A percentile compares a stretch with the other conserved stretches of the same genome.
phyloP scores from a whole-genome alignment of 139 green algal species.

The Chlorella sp. region DNA sequence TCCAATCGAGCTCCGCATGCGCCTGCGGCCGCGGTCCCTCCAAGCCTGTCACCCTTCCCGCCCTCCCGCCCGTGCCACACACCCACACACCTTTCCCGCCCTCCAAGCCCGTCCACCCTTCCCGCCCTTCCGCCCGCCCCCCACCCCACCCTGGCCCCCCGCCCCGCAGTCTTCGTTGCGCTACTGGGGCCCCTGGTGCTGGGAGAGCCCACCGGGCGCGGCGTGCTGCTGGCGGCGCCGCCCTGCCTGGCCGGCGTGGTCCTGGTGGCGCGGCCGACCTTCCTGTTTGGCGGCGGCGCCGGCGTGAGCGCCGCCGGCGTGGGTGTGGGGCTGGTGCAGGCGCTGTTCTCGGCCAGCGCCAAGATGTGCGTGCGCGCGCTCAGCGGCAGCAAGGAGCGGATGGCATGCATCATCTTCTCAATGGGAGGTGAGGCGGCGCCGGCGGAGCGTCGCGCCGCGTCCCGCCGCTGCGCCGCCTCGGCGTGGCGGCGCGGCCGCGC shows the following conservation, averaged over 20 bases:
- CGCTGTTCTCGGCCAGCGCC: constrained; percentile 11
- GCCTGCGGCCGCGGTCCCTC: too few species aligned
- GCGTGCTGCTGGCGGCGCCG: constrained; percentile 20
- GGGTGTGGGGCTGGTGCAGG: constrained; percentile 26
- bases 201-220: neutral
- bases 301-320: neutral
- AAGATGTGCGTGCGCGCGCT: constrained; percentile 25
- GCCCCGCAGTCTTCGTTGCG: constrained; percentile 30
- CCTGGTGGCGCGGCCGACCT: constrained; percentile 38
- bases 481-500: too few species aligned
- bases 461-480: too few species aligned
- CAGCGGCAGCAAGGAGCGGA: neutral
- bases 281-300: constrained; percentile 11
- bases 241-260: constrained; percentile 35
- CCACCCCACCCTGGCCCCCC: too few species aligned
- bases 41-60: too few species aligned
- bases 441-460: too few species aligned
- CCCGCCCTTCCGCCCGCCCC: too few species aligned
- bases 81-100: too few species aligned
- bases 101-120: too few species aligned
- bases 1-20: too few species aligned
- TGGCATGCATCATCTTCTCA: constrained; percentile 1
- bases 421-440: constrained; percentile 12
- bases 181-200: constrained; percentile 10
- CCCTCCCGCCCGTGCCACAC: too few species aligned